Evolutionary conservation across 2,329 filamentous ascomycete species (phyloP).

Genomic region (Colletotrichum acutatum): DNA sequence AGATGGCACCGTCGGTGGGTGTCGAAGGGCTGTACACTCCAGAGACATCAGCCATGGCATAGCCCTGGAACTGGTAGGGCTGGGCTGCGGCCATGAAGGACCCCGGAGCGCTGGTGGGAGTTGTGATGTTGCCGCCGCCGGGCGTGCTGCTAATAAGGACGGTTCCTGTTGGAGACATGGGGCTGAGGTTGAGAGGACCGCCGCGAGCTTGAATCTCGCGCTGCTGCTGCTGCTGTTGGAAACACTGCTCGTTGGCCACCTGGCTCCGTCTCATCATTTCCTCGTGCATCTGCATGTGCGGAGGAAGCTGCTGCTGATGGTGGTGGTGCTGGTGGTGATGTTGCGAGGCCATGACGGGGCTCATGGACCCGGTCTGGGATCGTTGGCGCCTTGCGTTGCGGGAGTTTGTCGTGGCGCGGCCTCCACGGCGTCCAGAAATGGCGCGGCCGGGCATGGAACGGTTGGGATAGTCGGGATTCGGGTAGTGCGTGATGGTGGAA

Average conservation of each 20-base stretch:
- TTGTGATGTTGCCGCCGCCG: background rate
- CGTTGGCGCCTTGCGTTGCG: constrained; percentile 15
- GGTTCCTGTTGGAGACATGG: background rate
- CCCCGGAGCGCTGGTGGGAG: background rate
- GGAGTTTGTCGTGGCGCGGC: constrained; percentile 43
- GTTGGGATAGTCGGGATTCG: constrained; percentile 38
- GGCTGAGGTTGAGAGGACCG: background rate
- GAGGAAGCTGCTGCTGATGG: background rate
- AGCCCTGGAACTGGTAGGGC: constrained; percentile 18
- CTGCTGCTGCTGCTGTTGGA: background rate
- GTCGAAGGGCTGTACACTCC: constrained; percentile 23
- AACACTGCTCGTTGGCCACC: background rate
- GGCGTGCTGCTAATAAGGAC: background rate
- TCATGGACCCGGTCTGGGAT: constrained; percentile 2
- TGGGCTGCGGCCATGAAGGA: background rate
- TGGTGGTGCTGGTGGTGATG: background rate
- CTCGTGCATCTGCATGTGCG: background rate
- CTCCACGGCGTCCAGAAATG: constrained; percentile 47
- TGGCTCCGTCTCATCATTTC: background rate
- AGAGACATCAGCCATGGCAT: constrained; percentile 26
- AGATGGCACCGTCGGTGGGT: constrained; percentile 10
- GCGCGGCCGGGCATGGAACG: constrained; percentile 45
- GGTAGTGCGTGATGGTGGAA: constrained; percentile 11
- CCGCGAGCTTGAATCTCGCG: background rate
- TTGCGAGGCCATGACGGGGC: background rate